Percentiles rank a stretch among this genome's conserved stretches.
phyloP scores from a whole-genome alignment of 495 filamentous ascomycete genomes.

The Aspergillus homomorphus region DNA sequence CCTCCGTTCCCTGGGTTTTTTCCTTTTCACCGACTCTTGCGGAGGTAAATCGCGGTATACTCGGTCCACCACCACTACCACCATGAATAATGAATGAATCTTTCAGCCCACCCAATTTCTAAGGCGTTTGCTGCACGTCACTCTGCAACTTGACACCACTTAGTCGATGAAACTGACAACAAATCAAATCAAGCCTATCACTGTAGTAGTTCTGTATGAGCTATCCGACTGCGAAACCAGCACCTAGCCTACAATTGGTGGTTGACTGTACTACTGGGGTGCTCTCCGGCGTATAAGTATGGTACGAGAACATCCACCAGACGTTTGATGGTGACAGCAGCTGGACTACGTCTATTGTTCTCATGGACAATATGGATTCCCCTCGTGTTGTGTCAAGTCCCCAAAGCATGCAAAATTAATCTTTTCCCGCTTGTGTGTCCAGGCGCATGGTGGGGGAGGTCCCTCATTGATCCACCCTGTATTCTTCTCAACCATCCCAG shows the following conservation, averaged over 20 bases:
- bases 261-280: not conserved
- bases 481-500: not conserved
- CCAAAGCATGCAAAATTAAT: not conserved
- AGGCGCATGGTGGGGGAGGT: not conserved
- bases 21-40: constrained; percentile 2
- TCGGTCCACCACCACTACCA: not conserved
- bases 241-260: not conserved
- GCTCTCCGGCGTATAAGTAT: not conserved
- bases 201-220: not conserved
- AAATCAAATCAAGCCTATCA: not conserved
- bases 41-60: not conserved
- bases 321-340: not conserved
- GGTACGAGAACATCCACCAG: not conserved
- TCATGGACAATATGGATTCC: not conserved
- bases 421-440: not conserved
- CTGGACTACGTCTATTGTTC: not conserved
- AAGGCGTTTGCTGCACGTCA: not conserved
- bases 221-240: not conserved
- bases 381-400: not conserved
- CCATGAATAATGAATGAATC: too few relatives aligned
- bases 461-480: not conserved
- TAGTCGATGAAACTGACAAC: not conserved
- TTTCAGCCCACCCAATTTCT: too few relatives aligned
- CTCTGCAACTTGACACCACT: not conserved
- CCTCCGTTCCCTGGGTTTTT: not conserved